Evolutionary conservation across 257 asterid species (phyloP).

Genomic region (Vinca minor): DNA sequence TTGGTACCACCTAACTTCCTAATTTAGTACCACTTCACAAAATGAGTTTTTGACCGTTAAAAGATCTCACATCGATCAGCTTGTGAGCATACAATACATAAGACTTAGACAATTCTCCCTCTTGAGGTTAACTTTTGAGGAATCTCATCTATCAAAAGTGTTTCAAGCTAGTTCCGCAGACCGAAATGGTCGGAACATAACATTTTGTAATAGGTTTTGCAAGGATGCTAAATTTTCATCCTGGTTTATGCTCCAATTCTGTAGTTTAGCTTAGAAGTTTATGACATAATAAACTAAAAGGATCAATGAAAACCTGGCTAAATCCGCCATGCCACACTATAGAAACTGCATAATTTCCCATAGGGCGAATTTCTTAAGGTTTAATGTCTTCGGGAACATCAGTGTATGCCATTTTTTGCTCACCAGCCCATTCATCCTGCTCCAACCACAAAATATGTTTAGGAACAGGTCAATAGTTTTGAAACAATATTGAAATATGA

Average conservation of each 20-base stretch:
- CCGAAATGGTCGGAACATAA: too few species aligned
- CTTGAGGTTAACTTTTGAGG: too few species aligned
- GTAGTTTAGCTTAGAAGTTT: not conserved
- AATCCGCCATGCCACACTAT: conserved; percentile 94
- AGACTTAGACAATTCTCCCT: too few species aligned
- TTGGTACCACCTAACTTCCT: too few species aligned
- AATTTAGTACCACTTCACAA: not conserved
- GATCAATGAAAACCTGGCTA: conserved; percentile 52
- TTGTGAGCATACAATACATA: too few species aligned
- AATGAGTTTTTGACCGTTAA: not conserved
- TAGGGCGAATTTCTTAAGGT: conserved; percentile 85
- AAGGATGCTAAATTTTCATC: not conserved
- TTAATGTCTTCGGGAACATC: conserved; percentile 73
- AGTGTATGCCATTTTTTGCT: conserved; percentile 67
- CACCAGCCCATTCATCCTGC: conserved; percentile 97
- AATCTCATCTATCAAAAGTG: not conserved
- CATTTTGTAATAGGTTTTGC: not conserved
- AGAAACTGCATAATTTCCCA: conserved; percentile 96
- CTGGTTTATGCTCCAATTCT: not conserved
- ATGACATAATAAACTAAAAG: not conserved
- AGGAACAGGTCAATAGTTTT: not conserved
- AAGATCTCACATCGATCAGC: too few species aligned
- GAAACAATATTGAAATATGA: not conserved
- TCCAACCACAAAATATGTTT: conserved; percentile 9
- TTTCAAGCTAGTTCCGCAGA: not conserved